Conservation (phyloP, 192 early-diverging fungal genomes). For the Radiomyces spectabilis region DNA sequence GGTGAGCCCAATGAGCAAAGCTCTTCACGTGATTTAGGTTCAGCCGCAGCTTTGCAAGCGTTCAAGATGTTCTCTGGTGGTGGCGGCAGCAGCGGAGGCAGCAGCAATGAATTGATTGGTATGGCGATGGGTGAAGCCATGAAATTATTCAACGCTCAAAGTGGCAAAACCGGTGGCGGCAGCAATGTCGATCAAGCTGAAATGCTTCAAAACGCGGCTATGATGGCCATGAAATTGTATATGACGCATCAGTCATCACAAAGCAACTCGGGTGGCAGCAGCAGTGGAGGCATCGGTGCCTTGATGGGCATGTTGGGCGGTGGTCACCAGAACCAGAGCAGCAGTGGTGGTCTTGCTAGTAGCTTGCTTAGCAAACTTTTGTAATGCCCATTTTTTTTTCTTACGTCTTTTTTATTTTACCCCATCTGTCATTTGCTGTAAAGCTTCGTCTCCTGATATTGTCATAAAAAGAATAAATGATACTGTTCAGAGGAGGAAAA, state of each 20-base stretch:
- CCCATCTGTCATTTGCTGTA: too few species aligned
- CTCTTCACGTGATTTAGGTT: slow-evolving; percentile 22
- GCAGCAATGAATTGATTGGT: slow-evolving; percentile 19
- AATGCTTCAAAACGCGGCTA: slow-evolving; percentile 24
- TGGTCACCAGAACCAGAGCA: too few species aligned
- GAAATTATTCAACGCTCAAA: slow-evolving; percentile 20
- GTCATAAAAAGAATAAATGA: too few species aligned
- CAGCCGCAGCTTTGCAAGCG: slow-evolving; percentile 32
- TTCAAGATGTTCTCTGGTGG: slow-evolving; percentile 23
- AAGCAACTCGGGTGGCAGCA: neutral
- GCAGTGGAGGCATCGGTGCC: slow-evolving; percentile 17
- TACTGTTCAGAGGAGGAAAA: too few species aligned
- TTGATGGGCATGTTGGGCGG: slow-evolving; percentile 24
- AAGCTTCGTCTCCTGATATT: too few species aligned
- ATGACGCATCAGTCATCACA: slow-evolving; percentile 1
- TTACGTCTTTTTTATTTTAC: neutral
- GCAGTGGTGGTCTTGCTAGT: slow-evolving; percentile 11
- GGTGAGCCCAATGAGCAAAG: slow-evolving; percentile 6
- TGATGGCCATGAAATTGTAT: slow-evolving; percentile 32
- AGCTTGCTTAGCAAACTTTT: slow-evolving; percentile 23
- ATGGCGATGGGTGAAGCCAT: slow-evolving; percentile 33
- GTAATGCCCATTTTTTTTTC: slow-evolving; percentile 6
- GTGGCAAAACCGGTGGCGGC: slow-evolving; percentile 1
- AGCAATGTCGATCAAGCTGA: slow-evolving; percentile 16
- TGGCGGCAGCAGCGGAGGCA: slow-evolving; percentile 5